Base-by-base conservation (phyloP, 1,284 basidiomycete species). In the Fomitopsis palustris region DNA sequence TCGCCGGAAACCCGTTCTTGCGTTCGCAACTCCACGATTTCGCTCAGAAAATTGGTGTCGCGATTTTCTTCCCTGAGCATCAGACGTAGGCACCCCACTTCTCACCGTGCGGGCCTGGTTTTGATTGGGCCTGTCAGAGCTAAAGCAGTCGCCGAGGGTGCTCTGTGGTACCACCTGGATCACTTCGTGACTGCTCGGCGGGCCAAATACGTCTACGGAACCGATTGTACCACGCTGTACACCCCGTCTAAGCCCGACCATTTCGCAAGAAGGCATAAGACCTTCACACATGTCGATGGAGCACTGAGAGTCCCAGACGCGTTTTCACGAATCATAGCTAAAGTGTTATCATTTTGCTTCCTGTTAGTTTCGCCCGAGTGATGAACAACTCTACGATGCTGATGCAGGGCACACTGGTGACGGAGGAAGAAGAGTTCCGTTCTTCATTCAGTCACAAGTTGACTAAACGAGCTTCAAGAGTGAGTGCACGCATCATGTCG, bases 381-480 rank as follows among this genome's bases (percentile, higher is more conserved):
- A 52, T 35, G 3, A 21, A 4, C 27, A 21, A 43, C 33, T 10
- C 27, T 17, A 17, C 19, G 8, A 35, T 17, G 16, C 35, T 9
- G 21, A 21, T 21, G 0, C 33, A 79, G 77, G 77, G 75, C 12
- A 72, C 68, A 0, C 57, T 62, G 9, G 70, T 77, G 1, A 64
- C 67, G 0, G 72, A 73, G 49, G 58, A 75, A 60, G 75, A 78
- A 69, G 72, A 81, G 69, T 76, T 81, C 62, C 70, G 70, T 3
- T 4, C 17, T 5, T 12, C 72, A 74, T 38, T 68, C 73, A 2
- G 78, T n/a, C n/a, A n/a, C n/a, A n/a, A n/a, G n/a, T n/a, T n/a
- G n/a, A n/a, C n/a, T n/a, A n/a, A n/a, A n/a, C 16, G 52, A 77
- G 0, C 66, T 62, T 10, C 65, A 70, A 29, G 63, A 71, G 14